phyloP scores from a whole-genome alignment of 208 protist species.

The Crithidia bombi region DNA sequence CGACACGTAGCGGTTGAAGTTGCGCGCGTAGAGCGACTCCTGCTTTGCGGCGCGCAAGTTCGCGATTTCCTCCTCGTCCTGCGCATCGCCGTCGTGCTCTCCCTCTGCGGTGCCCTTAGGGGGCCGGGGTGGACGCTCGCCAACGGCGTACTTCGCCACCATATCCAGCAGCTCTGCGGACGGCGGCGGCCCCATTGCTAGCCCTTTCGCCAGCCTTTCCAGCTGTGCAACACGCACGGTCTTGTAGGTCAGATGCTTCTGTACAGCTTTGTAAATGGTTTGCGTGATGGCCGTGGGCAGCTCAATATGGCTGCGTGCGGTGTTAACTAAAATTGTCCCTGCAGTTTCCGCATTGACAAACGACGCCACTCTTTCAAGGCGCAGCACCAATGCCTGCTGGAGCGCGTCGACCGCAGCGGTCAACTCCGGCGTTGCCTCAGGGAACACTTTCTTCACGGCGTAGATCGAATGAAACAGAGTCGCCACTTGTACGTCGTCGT shows the following conservation, averaged over 20 bases:
- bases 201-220: slow-evolving; percentile 25
- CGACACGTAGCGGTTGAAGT: slow-evolving; percentile 38
- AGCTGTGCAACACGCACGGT: slow-evolving; percentile 24
- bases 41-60: slow-evolving; percentile 14
- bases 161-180: slow-evolving; percentile 42
- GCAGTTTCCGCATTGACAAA: slow-evolving; percentile 38
- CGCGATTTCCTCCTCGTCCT: slow-evolving; percentile 29
- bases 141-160: slow-evolving; percentile 54
- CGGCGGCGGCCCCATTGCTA: slow-evolving; percentile 39
- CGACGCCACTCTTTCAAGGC: slow-evolving; percentile 56
- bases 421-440: slow-evolving; percentile 38
- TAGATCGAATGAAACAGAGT: slow-evolving; percentile 46
- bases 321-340: slow-evolving; percentile 41
- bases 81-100: slow-evolving; percentile 18
- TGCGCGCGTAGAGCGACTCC: slow-evolving; percentile 43
- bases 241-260: slow-evolving; percentile 35
- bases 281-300: slow-evolving; percentile 45
- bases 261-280: slow-evolving; percentile 39
- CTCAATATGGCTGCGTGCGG: slow-evolving; percentile 30
- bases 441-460: slow-evolving; percentile 26
- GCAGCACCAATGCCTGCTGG: slow-evolving; percentile 42
- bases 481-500: slow-evolving; percentile 70
- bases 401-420: slow-evolving; percentile 37
- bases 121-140: slow-evolving; percentile 57
- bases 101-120: background rate